Percentiles rank a stretch among this genome's conserved stretches.
These are phyloP conservation scores for Magnaporthales sp. DNA, from an alignment of 2,329 filamentous ascomycete species.

Conservation along the genomic window DNA sequence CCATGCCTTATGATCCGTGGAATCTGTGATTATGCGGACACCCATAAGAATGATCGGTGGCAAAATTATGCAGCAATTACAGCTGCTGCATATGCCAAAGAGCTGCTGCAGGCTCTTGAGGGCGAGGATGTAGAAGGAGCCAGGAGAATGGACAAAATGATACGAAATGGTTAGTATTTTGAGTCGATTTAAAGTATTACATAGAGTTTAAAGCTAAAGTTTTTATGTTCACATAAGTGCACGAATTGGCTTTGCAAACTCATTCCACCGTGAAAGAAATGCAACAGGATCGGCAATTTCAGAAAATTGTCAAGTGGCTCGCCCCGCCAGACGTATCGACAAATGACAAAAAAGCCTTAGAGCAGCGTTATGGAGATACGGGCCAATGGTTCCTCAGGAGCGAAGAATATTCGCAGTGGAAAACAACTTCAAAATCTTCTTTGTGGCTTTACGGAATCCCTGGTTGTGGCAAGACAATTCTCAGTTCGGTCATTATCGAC, in stretches of 20 bases:
- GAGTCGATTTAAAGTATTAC: background rate
- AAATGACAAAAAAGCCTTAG: background rate
- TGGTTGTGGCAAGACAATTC: background rate
- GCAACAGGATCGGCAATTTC: background rate
- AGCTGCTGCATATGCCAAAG: background rate
- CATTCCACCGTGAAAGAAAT: background rate
- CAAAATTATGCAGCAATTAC: background rate
- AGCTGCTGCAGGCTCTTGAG: background rate
- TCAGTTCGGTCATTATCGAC: background rate
- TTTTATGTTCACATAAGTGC: background rate
- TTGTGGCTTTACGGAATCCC: background rate
- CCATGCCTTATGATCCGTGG: background rate
- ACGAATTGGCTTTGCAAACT: background rate
- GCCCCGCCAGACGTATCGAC: background rate
- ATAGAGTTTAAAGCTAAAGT: background rate
- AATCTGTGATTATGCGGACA: background rate
- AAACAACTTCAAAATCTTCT: background rate
- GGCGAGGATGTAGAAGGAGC: background rate
- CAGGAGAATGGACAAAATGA: background rate
- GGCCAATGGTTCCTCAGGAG: background rate
- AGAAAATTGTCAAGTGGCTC: background rate
- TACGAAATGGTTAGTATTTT: background rate
- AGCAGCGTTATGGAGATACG: background rate
- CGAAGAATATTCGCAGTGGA: background rate
- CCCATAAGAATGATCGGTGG: background rate